Conservation (phyloP, 2,329 filamentous ascomycete species). For the Ceratocystis huliohia region DNA sequence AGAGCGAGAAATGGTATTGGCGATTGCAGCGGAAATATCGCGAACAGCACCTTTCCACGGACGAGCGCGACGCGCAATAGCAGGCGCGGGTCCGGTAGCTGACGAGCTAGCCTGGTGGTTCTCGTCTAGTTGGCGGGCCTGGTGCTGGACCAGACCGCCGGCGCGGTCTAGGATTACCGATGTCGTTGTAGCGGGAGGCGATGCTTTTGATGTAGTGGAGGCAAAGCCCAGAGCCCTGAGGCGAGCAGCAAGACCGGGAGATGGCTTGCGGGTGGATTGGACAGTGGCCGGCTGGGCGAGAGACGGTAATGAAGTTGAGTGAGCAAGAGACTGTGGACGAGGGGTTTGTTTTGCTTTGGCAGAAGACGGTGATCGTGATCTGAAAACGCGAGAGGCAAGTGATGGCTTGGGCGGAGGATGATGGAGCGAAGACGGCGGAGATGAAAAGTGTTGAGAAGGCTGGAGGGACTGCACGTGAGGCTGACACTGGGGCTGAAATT, state of each 20-base stretch:
- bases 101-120: slow-evolving; percentile 47
- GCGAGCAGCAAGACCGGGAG: slow-evolving; percentile 51
- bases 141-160: slow-evolving; percentile 57
- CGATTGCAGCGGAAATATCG: slow-evolving; percentile 27
- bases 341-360: slow-evolving; percentile 24
- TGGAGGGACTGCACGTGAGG: background rate
- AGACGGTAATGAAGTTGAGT: slow-evolving; percentile 24
- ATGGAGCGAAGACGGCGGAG: background rate
- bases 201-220: slow-evolving; percentile 22
- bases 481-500: background rate
- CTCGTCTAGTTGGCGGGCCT: slow-evolving; percentile 56
- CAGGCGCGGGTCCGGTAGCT: slow-evolving; percentile 27
- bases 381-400: slow-evolving; percentile 19
- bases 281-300: slow-evolving; percentile 22
- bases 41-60: slow-evolving; percentile 56
- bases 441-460: background rate
- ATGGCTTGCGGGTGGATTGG: slow-evolving; percentile 41
- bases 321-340: slow-evolving; percentile 20
- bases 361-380: slow-evolving; percentile 22
- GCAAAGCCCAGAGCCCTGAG: slow-evolving; percentile 53
- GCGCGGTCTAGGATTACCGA: slow-evolving; percentile 35
- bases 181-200: slow-evolving; percentile 20
- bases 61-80: slow-evolving; percentile 52
- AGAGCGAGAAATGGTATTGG: slow-evolving; percentile 15
- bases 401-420: background rate